phyloP scores from a whole-genome alignment of 2,329 filamentous ascomycete genomes.

The Fusarium tuaranense region DNA sequence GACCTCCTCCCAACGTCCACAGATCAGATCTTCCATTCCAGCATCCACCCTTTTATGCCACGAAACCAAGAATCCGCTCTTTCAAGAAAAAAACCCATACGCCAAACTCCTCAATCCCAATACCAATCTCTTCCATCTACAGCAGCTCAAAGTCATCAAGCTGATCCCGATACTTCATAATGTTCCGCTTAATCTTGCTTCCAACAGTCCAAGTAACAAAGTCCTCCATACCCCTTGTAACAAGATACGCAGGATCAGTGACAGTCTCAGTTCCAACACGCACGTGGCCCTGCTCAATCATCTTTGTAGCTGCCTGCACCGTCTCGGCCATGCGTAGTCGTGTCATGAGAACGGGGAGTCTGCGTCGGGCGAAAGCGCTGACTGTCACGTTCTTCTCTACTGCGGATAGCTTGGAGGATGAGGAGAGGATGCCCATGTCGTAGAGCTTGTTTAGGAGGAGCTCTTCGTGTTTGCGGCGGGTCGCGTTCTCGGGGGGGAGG shows the following conservation, averaged over 20 bases:
- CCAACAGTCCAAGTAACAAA: slow-evolving; percentile 97
- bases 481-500: slow-evolving; percentile 81
- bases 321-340: slow-evolving; percentile 91
- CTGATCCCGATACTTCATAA: slow-evolving; percentile 94
- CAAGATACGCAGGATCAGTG: slow-evolving; percentile 89
- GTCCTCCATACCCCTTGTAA: slow-evolving; percentile 92
- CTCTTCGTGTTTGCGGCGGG: slow-evolving; percentile 86
- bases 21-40: not conserved
- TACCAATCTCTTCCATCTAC: slow-evolving; percentile 49
- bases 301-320: slow-evolving; percentile 83
- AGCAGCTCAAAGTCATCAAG: slow-evolving; percentile 95
- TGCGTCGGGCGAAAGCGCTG: slow-evolving; percentile 84
- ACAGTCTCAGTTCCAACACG: slow-evolving; percentile 91
- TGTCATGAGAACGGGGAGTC: slow-evolving; percentile 92
- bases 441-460: slow-evolving; percentile 91
- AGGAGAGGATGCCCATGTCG: slow-evolving; percentile 88
- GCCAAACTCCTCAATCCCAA: slow-evolving; percentile 2
- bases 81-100: not conserved
- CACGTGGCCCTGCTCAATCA: slow-evolving; percentile 95
- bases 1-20: not conserved
- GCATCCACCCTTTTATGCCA: not conserved
- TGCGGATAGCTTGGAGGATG: slow-evolving; percentile 80
- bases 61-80: not conserved
- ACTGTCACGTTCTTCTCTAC: slow-evolving; percentile 93
- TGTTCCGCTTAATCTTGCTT: slow-evolving; percentile 97